Conservation (phyloP, 2,329 filamentous ascomycete species). For the Camptophora hylomeconis region DNA sequence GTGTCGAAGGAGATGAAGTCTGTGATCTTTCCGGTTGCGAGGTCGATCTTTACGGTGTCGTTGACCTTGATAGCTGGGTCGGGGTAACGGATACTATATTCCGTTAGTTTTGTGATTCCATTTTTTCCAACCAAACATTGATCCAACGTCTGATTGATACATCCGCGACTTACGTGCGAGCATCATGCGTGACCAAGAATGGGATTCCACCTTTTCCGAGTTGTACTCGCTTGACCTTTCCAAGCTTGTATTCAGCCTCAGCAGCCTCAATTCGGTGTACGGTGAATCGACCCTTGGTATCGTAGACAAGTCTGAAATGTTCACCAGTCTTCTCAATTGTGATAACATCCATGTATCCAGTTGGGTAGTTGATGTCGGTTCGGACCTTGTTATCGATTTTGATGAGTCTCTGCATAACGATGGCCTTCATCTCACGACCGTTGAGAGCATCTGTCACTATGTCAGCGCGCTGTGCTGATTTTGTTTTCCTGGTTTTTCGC, state of each 20-base stretch:
- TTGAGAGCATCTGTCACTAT: constrained; percentile 99
- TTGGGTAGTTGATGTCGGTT: constrained; percentile 93
- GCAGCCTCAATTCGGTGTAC: constrained; percentile 98
- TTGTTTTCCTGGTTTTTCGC: too few relatives aligned
- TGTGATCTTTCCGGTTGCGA: constrained; percentile 90
- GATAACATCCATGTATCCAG: constrained; percentile 99
- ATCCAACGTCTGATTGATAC: constrained; percentile 99
- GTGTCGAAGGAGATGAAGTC: constrained; percentile 99
- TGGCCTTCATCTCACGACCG: constrained; percentile 90
- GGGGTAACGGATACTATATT: constrained; percentile 89
- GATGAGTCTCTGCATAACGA: constrained; percentile 98
- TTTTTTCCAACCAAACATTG: constrained; percentile 70
- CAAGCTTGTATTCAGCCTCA: constrained; percentile 99
- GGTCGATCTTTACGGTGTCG: constrained; percentile 99
- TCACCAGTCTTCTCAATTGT: constrained; percentile 99
- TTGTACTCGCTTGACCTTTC: constrained; percentile 99
- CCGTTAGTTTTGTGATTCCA: constrained; percentile 26
- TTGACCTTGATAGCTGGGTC: constrained; percentile 99
- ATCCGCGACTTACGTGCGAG: constrained; percentile 91
- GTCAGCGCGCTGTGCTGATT: too few relatives aligned
- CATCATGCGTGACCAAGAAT: constrained; percentile 99
- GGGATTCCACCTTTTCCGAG: constrained; percentile 98
- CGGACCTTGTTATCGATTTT: constrained; percentile 99
- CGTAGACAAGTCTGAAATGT: constrained; percentile 99
- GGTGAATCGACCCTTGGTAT: constrained; percentile 99